Conservation (phyloP, 768 basidiomycete species). For the Mrakia blollopis region DNA sequence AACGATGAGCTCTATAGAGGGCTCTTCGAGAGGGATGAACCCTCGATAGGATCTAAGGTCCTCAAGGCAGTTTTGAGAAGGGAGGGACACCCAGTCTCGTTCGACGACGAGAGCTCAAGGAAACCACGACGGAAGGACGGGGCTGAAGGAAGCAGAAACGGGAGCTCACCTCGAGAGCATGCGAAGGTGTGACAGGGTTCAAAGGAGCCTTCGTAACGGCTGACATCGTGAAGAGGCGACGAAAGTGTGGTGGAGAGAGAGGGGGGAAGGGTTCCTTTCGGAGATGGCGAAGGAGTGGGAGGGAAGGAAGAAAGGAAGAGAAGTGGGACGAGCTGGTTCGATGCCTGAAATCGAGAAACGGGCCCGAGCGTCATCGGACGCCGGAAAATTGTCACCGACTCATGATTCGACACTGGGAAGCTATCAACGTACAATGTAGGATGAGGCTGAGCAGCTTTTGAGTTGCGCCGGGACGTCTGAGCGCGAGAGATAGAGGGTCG, state of each 20-base stretch:
- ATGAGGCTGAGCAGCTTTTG: neutral
- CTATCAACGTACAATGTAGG: neutral
- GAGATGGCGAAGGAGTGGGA: neutral
- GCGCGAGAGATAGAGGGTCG: too few relatives aligned
- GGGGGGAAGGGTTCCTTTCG: neutral
- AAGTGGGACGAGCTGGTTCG: conserved; percentile 11
- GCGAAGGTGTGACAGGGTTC: conserved; percentile 24
- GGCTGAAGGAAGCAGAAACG: neutral
- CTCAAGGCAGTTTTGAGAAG: too few relatives aligned
- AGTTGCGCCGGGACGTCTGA: too few relatives aligned
- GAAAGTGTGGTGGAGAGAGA: neutral
- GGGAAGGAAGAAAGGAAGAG: neutral
- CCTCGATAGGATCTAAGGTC: too few relatives aligned
- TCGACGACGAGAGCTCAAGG: neutral
- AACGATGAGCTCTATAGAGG: too few relatives aligned
- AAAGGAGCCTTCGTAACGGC: neutral
- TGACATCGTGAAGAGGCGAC: neutral
- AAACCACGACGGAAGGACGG: neutral
- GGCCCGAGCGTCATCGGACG: neutral
- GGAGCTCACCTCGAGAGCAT: conserved; percentile 25
- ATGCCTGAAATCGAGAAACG: neutral
- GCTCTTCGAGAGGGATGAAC: too few relatives aligned
- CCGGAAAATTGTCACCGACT: neutral
- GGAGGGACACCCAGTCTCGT: neutral
- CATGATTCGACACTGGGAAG: neutral